Percentiles rank a stretch among this genome's conserved stretches.
These are phyloP conservation scores for Amoebophrya sp. DNA, from an alignment of 169 alveolate species.

Conservation along the genomic window DNA sequence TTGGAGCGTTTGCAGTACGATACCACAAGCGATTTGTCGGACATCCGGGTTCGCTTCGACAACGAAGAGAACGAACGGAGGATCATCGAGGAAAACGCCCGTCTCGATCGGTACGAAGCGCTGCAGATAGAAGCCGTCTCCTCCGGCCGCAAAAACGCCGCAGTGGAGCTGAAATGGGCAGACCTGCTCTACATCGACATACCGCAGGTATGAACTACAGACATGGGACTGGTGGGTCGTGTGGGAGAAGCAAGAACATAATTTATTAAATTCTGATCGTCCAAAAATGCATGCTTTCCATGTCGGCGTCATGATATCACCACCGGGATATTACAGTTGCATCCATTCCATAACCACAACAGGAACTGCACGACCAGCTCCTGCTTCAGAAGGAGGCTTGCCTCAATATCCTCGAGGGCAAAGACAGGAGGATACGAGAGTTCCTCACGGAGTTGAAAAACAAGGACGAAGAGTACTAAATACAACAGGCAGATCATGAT, in stretches of 20 bases:
- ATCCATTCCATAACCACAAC: no score
- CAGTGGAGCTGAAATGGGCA: conserved; percentile 11
- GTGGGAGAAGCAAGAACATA: no score
- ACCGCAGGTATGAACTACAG: no score
- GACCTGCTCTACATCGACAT: background rate
- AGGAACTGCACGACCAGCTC: conserved; percentile 2
- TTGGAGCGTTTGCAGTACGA: background rate
- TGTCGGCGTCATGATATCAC: no score
- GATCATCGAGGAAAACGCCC: background rate
- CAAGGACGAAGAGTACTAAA: conserved; percentile 15
- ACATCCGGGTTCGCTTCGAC: background rate
- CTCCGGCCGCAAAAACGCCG: background rate
- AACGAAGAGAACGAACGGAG: background rate
- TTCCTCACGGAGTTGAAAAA: conserved; percentile 9
- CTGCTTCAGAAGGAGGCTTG: background rate
- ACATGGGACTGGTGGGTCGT: no score
- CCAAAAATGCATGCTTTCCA: no score
- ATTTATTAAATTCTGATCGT: no score
- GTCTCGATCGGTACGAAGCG: conserved; percentile 10
- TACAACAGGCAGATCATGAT: background rate
- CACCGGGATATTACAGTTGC: no score
- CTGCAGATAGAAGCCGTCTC: conserved; percentile 8
- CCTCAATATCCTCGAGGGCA: background rate
- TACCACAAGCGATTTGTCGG: background rate
- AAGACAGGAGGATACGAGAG: conserved; percentile 19